Evolutionary conservation across 2,329 filamentous ascomycete genomes (phyloP), one percentile per base, ranked within the genome.

Genomic region (Periconia macrospinosa): DNA sequence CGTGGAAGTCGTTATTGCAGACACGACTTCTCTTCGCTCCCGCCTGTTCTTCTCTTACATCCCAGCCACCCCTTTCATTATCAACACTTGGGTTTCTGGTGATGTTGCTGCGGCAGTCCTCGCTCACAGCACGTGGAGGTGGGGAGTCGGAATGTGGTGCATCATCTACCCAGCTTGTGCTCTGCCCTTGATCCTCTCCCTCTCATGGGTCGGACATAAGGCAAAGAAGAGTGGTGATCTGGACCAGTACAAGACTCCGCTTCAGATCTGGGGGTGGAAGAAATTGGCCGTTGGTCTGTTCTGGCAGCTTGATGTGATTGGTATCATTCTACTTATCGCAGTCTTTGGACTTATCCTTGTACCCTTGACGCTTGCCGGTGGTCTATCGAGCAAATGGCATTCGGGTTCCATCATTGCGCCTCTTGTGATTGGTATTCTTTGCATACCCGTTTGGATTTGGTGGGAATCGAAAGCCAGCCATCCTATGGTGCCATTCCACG

Each of bases 11-110:
- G 79, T 89, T 54, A 76, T 88, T 44, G 85, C 80, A 43, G 86
- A 89, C 59, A 78, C 85, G 23, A 86, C 85, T 1, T 87, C 86
- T 1, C 81, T 84, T 7, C 81, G 84, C 14, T 78, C 83, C 11
- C 84, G 86, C 63, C 75, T 88, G 9, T 75, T 88, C 60, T 88
- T 87, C 75, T 86, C 82, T 45, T 88, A 86, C 63, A 74, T 88
- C 15, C 62, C 62, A 8, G 59, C 60, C 2, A 23, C 50, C 6
- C 62, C 61, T 8, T 65, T 67, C 45, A 30, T 66, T 17, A 63
- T 70, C 67, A 87, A 87, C 62, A 84, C 84, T 0, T 88, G 85
- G 85, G 78, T 87, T 14, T 83, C 82, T 55, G 85, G 85, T 18
- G 79, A 83, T 56, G 72, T 88, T 47, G 79, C 82, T 0, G 65